phyloP scores from a whole-genome alignment of 805 yeast species.

The Monosporozyma aerobia region DNA sequence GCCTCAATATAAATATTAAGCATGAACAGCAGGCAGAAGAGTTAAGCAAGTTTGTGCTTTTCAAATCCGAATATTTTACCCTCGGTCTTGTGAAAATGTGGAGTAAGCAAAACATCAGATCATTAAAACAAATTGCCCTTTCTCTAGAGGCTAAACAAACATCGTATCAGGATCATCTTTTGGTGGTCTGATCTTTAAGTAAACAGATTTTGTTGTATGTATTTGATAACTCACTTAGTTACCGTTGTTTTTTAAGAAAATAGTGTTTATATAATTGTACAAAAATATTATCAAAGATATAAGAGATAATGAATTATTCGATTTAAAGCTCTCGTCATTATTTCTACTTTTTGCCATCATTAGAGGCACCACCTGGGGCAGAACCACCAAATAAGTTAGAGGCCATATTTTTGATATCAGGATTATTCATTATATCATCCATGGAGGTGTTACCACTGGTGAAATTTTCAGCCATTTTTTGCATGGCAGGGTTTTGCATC shows the following conservation, averaged over 20 bases:
- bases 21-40: conserved; percentile 60
- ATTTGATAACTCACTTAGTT: not conserved
- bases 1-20: conserved; percentile 38
- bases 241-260: not conserved
- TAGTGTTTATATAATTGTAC: not conserved
- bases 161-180: not conserved
- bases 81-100: conserved; percentile 8
- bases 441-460: conserved; percentile 51
- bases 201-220: not conserved
- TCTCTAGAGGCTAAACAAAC: not conserved
- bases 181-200: not conserved
- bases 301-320: not conserved
- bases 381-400: conserved; percentile 50
- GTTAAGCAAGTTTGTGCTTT: conserved; percentile 47
- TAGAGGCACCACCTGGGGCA: not conserved
- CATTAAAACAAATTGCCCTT: not conserved
- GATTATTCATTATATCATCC: conserved; percentile 70
- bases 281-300: not conserved
- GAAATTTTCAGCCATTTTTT: conserved; percentile 74
- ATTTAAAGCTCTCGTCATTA: not conserved
- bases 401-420: conserved; percentile 66
- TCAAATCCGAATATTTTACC: conserved; percentile 35
- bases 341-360: not conserved
- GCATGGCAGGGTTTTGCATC: conserved; percentile 72
- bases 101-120: conserved; percentile 1